Base-by-base conservation (phyloP, 805 yeast genomes). In the Saccharomyces jurei region DNA sequence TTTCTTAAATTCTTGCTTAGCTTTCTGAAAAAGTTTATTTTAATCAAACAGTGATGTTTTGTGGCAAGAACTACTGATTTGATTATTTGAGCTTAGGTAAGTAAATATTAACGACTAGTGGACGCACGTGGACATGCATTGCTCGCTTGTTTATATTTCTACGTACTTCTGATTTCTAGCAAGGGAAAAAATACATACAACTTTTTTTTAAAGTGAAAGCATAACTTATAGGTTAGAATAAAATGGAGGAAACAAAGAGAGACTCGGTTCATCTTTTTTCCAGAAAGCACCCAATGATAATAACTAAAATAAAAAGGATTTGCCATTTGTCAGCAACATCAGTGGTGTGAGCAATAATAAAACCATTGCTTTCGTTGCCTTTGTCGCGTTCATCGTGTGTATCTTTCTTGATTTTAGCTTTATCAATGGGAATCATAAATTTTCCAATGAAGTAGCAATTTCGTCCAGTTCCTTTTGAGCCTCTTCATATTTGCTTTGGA, bases 401-500 rank as follows among this genome's bases (percentile, higher is more conserved):
- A 17, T 36, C 21, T 22, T 14, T 17, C 11, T 25, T 36, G 10
- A 32, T 26, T 49, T 31, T 28, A 49, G 46, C 22, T 31, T 36
- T 36, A 36, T 36, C 44, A 36, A 36, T 36, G 44, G 44, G 44
- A 36, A 41, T 60, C 63, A 70, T 64, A 70, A 70, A 62, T 70
- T 70, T 76, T 94, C 98, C 75, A 94, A 86, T 78, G 95, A 97
- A 71, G 90, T 89, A 73, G 90, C 86, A 77, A 94, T 91, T 77
- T 91, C 97, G 66, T 94, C 98, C 77, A 94, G 82, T 77, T 94
- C 99, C 63, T 87, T 82, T 81, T 89, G 87, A 61, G 96, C 92
- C 62, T 83, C 80, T 70, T 79, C 77, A 81, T 89, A 85, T 76
- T 91, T 86, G 69, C 80, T 84, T 63, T 85, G 78, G 72, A 92